These are phyloP conservation scores for Boletus vinaceobasis DNA, from an alignment of 768 basidiomycete genomes.

Conservation along the genomic window DNA sequence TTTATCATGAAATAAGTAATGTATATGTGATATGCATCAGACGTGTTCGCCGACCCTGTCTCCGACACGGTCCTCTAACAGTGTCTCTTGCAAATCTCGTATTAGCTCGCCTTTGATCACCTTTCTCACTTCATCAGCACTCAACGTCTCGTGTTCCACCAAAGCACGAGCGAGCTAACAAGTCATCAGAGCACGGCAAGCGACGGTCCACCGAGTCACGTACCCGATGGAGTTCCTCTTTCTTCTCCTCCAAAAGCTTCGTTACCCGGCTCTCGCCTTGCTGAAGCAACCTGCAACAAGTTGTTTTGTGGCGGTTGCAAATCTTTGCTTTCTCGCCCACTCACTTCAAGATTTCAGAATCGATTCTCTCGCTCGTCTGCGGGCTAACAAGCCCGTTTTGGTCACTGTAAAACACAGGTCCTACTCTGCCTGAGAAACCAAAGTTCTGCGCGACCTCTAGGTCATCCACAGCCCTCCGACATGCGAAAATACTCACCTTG, in stretches of 20 bases:
- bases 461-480: background rate
- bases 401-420: conserved; percentile 80
- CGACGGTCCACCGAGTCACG: conserved; percentile 15
- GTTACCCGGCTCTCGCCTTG: conserved; percentile 65
- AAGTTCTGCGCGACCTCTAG: conserved; percentile 46
- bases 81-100: conserved; percentile 62
- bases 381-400: conserved; percentile 69
- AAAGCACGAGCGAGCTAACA: conserved; percentile 81
- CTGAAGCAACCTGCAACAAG: conserved; percentile 53
- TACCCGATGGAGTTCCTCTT: conserved; percentile 76
- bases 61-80: conserved; percentile 47
- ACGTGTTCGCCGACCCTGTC: background rate
- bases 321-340: conserved; percentile 25
- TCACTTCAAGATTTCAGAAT: conserved; percentile 80
- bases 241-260: conserved; percentile 58
- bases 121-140: conserved; percentile 78
- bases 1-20: background rate
- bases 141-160: conserved; percentile 93
- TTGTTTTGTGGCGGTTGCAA: no score
- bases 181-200: background rate
- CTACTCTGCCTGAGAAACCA: conserved; percentile 76
- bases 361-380: conserved; percentile 78
- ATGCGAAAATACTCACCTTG: conserved; percentile 50
- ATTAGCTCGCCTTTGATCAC: conserved; percentile 84
- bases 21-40: no score